Conservation (phyloP, 2,329 filamentous ascomycete genomes). For the Mycocentrospora acerina region DNA sequence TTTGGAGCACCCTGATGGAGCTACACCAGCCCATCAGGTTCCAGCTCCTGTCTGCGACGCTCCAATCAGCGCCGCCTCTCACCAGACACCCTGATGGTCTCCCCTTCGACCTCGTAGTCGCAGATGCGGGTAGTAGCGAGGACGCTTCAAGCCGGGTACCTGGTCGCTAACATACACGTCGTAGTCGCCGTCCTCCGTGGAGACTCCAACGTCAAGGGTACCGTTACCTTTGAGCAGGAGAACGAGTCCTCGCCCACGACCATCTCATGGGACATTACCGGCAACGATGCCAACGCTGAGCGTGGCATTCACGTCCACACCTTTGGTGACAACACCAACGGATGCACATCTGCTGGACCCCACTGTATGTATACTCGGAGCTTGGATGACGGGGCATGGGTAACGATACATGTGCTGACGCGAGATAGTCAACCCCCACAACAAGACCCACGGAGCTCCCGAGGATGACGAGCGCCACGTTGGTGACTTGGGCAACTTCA, state of each 20-base stretch:
- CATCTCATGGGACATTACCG: conserved; percentile 88
- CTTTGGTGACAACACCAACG: conserved; percentile 99
- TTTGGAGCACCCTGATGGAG: conserved; percentile 23
- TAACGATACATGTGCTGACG: conserved; percentile 13
- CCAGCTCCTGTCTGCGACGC: conserved; percentile 10
- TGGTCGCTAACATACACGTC: conserved; percentile 3
- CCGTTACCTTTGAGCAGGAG: conserved; percentile 91
- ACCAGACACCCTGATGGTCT: conserved; percentile 34
- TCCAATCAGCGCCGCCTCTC: conserved; percentile 26
- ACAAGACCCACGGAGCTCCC: conserved; percentile 90
- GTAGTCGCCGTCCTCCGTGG: conserved; percentile 94
- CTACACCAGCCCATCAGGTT: conserved; percentile 6
- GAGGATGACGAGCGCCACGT: conserved; percentile 84
- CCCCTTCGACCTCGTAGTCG: conserved; percentile 2
- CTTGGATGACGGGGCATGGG: not conserved
- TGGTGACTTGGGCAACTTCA: conserved; percentile 95
- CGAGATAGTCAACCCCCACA: conserved; percentile 82
- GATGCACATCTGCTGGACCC: conserved; percentile 96
- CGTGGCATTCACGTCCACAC: conserved; percentile 98
- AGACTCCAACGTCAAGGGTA: conserved; percentile 93
- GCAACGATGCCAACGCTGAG: conserved; percentile 92
- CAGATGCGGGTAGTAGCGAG: conserved; percentile 3
- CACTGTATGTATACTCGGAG: conserved; percentile 70
- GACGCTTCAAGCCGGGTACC: not conserved
- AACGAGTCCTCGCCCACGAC: conserved; percentile 79